Evolutionary conservation across 208 protist genomes (phyloP), one percentile per base, ranked within the genome.

Genomic region (Acanthamoeba quina): DNA sequence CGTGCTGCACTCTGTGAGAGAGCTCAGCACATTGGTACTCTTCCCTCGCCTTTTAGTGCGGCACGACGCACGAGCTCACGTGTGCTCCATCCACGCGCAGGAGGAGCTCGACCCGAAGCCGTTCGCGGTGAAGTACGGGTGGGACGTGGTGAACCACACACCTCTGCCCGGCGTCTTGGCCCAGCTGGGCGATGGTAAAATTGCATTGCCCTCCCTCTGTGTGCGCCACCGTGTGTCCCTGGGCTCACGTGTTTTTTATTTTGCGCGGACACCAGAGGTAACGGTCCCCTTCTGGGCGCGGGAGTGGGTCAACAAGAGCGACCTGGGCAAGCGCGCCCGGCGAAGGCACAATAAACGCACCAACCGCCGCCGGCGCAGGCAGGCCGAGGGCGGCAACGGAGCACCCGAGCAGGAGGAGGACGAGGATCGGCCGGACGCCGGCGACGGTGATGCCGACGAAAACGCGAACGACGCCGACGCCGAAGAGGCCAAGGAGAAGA

Each of bases 291-390:
- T 86, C 49, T 86, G 78, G 78, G 11, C 78, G 41, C 44, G 78
- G 10, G 78, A 86, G 31, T 86, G 78, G 78, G 78, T 54, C 6
- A 86, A 86, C 41, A 29, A 3, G 9, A 54, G 34, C 78, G 78
- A 86, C 15, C n/a, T 86, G 49, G 78, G 78, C 78, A 86, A 86
- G 49, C 78, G 78, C 15, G 52, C 78, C 31, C 21, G 78, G 13
- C 78, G 78, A 29, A 47, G 78, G 13, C 78, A 86, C 34, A 86
- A 62, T 15, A 86, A 86, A 19, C 78, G 78, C 44, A 13, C 6
- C 78, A 86, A 86, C 34, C 78, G 78, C 10, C 78, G 62, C 2
- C 44, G 41, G 15, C 78, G 78, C 9, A 54, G 24, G 29, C 15
- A 49, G 37, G 64, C 24, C 29, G 64, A 70, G n/a, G 64, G 26